Evolutionary conservation across 176 grass and related monocot species (phyloP).

Genomic region (Rhipidocladum racemiflorum): DNA sequence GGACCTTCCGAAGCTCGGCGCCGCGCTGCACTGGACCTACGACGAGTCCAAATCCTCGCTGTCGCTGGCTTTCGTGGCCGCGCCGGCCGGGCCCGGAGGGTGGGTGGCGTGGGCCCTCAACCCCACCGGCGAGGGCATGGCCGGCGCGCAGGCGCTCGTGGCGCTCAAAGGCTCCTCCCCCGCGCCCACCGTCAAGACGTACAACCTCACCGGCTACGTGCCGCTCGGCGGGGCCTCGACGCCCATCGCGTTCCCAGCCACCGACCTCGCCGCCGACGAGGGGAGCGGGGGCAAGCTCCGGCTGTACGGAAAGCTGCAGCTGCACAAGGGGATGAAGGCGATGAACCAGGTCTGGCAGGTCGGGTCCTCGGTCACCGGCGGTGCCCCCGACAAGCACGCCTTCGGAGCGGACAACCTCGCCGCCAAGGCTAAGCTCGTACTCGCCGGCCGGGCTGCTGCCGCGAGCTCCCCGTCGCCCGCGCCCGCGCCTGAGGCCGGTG

Average conservation of each 20-base stretch:
- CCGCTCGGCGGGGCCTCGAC: slow-evolving; percentile 7
- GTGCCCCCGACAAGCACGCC: slow-evolving; percentile 51
- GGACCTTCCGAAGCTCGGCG: slow-evolving; percentile 59
- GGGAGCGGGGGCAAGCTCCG: slow-evolving; percentile 48
- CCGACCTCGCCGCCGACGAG: slow-evolving; percentile 48
- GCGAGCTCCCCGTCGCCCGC: neutral
- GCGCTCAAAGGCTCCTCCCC: slow-evolving; percentile 23
- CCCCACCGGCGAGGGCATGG: slow-evolving; percentile 60
- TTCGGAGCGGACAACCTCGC: slow-evolving; percentile 43
- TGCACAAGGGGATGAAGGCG: slow-evolving; percentile 28
- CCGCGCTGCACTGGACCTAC: slow-evolving; percentile 66
- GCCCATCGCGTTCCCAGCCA: slow-evolving; percentile 44
- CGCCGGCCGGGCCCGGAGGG: slow-evolving; percentile 39
- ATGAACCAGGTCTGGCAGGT: slow-evolving; percentile 94
- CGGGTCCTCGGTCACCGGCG: slow-evolving; percentile 39
- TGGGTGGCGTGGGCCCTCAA: slow-evolving; percentile 81
- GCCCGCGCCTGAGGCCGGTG: neutral
- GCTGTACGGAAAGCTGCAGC: slow-evolving; percentile 64
- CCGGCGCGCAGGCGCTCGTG: slow-evolving; percentile 60
- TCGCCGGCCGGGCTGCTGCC: slow-evolving; percentile 26
- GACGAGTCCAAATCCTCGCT: slow-evolving; percentile 32
- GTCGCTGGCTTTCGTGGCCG: slow-evolving; percentile 60
- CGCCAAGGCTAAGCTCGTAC: slow-evolving; percentile 40
- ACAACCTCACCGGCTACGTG: slow-evolving; percentile 50
- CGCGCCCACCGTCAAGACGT: slow-evolving; percentile 42